Evolutionary conservation across 1,284 basidiomycete genomes (phyloP), one percentile per base, ranked within the genome.

Genomic region (Cerioporus squamosus): DNA sequence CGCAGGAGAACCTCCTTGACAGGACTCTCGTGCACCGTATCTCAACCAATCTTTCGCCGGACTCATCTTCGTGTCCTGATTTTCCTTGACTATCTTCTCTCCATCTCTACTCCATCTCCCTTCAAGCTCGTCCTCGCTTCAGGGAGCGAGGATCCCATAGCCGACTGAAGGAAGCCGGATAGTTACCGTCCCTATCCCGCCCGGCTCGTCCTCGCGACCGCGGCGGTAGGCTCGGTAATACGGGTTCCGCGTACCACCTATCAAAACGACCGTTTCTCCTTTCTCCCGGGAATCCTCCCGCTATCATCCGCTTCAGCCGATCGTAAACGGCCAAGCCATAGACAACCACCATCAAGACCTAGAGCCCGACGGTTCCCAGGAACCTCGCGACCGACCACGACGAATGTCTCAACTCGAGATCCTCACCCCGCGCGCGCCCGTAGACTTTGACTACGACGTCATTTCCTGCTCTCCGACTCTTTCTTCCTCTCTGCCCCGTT

Each of bases 1-100:
- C 64, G 29, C 62, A 91, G 90, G 90, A 71, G 88, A 91, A 85
- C 90, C 90, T 75, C 89, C 90, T 77, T 90, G 80, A 88, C 83
- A 84, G 71, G 78, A 75, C 75, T 68, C 70, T 61, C 50, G 44
- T 51, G 45, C 60, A 40, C 36, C 62, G 52, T 52, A 59, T 59
- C 38, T 59, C 53, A 44, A 52, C 53, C 59, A 55, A 61, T 40
- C n/a, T n/a, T n/a, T 52, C 55, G 59, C 59, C 57, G 53, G 57
- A 53, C 62, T 59, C 61, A 43, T 61, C 54, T 54, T 48, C 57
- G 60, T 58, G 60, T 61, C 65, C 57, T 55, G 58, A 44, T 51
- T 56, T 60, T 56, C 26, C 61, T 60, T 62, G 55, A 10, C 51
- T 68, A 60, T 60, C 44, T 53, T 51, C 59, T 68, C 56, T 60